Evolutionary conservation across 2,329 filamentous ascomycete genomes (phyloP), one percentile per base, ranked within the genome.

Genomic region (Domatiomyces catenatus): DNA sequence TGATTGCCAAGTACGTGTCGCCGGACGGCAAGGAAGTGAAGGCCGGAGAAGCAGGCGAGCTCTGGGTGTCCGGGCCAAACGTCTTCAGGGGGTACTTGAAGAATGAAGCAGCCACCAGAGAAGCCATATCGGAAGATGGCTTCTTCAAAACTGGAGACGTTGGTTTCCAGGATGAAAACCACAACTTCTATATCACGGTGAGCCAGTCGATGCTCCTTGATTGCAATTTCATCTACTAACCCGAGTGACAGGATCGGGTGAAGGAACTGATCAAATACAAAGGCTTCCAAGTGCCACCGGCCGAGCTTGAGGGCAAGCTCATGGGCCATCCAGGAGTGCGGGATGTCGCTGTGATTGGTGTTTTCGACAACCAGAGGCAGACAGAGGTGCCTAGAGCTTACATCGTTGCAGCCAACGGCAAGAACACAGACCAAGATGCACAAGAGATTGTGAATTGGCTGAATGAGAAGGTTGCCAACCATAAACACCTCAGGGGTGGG

Each of bases 61-160:
- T 88, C 8, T 81, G 77, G 69, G 64, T 83, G 56, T 75, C 75
- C 39, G 79, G 79, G 0, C 79, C 79, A 1, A 83, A 82, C 54
- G 65, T 83, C 24, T 82, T 82, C 68, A 70, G 75, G 58, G 80
- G 77, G 28, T 82, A 79, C 57, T 69, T 74, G 58, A 76, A 79
- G 61, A 82, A 82, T 58, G 70, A 73, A 0, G 67, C 71, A 49
- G 76, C 72, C 1, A 82, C 79, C 2, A 69, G 66, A 19, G 70
- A 76, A 28, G 75, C 75, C 8, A 64, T 81, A 39, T 54, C 51
- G 7, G 42, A 52, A 20, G 86, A 93, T 56, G 86, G 86, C 1
- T 95, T 81, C 71, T 94, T 94, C 74, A 89, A 83, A 66, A 94
- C 89, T 0, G 89, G 89, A 1, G 89, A 95, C 61, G 80, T 94